Base-by-base conservation (phyloP, 2,329 filamentous ascomycete genomes). In the Claviceps sp. region DNA sequence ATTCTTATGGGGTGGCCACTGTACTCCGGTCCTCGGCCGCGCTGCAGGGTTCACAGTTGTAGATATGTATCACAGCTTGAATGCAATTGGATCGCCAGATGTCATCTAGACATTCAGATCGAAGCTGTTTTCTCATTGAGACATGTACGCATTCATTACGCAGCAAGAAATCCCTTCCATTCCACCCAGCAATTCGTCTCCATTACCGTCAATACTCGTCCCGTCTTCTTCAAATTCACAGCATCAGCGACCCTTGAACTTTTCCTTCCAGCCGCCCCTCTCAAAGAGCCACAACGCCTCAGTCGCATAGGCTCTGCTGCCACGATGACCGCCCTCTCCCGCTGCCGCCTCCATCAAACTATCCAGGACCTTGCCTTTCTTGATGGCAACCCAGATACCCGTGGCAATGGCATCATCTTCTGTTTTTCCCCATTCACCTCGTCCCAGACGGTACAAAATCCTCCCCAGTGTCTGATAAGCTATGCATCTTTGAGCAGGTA, bases 391-490 rank as follows among this genome's bases (percentile, higher is more conserved):
- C 91, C 91, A 97, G n/a, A 97, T 67, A 0, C 88, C 90, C 63
- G 83, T 80, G 14, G 86, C 83, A 52, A 90, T 70, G 22, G 76
- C 75, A 42, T 78, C 73, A 53, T 82, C 71, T 38, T 66, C 67
- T 5, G 64, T 68, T 53, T 82, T 80, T 1, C 88, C 80, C 73
- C 77, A 84, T 54, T 82, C 77, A 1, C 80, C 89, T 47, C 75
- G 78, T 0, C 93, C 91, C 0, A 98, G 72, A 8, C 90, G 75
- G 64, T 86, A 97, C 16, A 97, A 67, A 5, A 97, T 78, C 20
- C 93, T 77, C 0, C 93, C 93, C 1, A 97, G 72, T 0, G 90
- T 91, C 68, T 95, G 91, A 67, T 88, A 96, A 0, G 93, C 88
- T 55, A 97, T 78, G 62, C 93, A 96, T 11, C 91, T 73, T 71